A percentile compares a stretch with the other conserved stretches of the same genome.
Evolutionary conservation across 2,329 filamentous ascomycete species (phyloP).

Genomic region (Penicillium sp.): DNA sequence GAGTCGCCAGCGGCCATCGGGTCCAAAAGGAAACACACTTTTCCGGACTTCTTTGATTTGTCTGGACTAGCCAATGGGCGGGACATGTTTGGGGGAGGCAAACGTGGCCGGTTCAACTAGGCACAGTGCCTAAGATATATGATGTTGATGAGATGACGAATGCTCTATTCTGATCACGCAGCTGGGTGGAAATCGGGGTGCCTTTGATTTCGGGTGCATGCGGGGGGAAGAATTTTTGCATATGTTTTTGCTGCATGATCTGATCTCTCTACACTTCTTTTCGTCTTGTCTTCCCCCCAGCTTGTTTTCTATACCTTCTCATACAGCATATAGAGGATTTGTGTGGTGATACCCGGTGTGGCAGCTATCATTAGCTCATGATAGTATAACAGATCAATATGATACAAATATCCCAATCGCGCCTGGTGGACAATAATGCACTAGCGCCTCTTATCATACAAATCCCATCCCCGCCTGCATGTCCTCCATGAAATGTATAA

Average conservation of each 20-base stretch:
- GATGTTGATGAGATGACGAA: constrained; percentile 35
- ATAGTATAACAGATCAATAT: constrained; percentile 24
- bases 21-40: constrained; percentile 48
- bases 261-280: constrained; percentile 12
- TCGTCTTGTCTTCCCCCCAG: constrained; percentile 7
- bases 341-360: constrained; percentile 37
- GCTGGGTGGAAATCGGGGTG: constrained; percentile 25
- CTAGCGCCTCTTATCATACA: constrained; percentile 1
- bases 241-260: constrained; percentile 24
- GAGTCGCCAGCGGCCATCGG: constrained; percentile 42
- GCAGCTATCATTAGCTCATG: constrained; percentile 27
- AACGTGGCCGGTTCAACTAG: constrained; percentile 48
- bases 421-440: too few species aligned
- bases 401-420: constrained; percentile 13
- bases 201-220: constrained; percentile 35
- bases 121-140: constrained; percentile 14
- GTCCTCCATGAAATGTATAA: too few species aligned
- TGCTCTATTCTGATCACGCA: constrained; percentile 34
- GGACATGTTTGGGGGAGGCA: constrained; percentile 47
- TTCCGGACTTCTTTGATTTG: constrained; percentile 51
- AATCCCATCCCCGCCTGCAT: too few species aligned
- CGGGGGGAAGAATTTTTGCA: constrained; percentile 32
- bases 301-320: constrained; percentile 19
- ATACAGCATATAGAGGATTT: constrained; percentile 37
- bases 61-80: constrained; percentile 44